phyloP scores from a whole-genome alignment of 192 early-diverging fungal species.

The Backusella sp. region DNA sequence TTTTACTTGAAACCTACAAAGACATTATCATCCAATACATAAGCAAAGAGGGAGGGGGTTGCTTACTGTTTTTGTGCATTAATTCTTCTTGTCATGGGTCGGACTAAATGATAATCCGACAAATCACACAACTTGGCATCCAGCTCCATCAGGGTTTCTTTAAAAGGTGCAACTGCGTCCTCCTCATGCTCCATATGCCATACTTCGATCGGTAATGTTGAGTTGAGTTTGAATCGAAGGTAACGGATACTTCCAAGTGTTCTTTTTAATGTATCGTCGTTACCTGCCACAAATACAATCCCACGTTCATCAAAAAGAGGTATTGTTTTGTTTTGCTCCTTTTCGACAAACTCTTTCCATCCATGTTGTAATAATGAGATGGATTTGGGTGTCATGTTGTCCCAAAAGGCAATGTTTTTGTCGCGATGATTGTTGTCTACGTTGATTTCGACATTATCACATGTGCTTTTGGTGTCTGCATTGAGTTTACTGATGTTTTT shows the following conservation, averaged over 20 bases:
- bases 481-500: not conserved
- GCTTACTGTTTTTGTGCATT: constrained; percentile 24
- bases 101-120: constrained; percentile 15
- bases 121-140: constrained; percentile 19
- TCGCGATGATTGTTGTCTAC: constrained; percentile 24
- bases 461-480: not conserved
- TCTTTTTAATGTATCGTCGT: constrained; percentile 30
- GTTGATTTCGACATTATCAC: constrained; percentile 17
- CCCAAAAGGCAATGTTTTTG: constrained; percentile 24
- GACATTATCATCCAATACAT: not conserved
- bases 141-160: not conserved
- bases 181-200: constrained; percentile 33
- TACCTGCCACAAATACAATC: constrained; percentile 36
- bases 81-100: constrained; percentile 14
- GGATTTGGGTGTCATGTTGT: constrained; percentile 7
- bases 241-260: constrained; percentile 16
- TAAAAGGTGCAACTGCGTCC: not conserved
- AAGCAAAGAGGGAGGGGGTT: not conserved
- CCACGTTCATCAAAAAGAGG: constrained; percentile 3
- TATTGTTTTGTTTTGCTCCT: not conserved
- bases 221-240: constrained; percentile 12
- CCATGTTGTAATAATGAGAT: not conserved
- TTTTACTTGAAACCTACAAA: constrained; percentile 40
- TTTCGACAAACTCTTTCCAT: constrained; percentile 26
- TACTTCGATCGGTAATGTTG: constrained; percentile 27